These are phyloP conservation scores for Sindora glabra DNA, from an alignment of 306 rosid genomes.

Conservation along the genomic window DNA sequence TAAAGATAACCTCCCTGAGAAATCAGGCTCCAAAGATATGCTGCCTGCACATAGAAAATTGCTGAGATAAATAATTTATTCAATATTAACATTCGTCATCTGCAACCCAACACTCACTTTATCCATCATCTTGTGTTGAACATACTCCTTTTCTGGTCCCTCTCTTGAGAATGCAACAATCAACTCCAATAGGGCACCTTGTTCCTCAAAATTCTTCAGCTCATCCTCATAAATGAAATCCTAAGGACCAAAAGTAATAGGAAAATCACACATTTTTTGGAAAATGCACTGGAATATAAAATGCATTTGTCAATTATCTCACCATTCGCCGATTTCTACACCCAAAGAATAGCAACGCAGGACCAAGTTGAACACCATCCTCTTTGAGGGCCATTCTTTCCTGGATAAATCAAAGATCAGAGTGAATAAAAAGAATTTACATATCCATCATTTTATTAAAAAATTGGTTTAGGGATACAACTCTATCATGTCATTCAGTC, in stretches of 20 bases:
- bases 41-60: conserved; percentile 48
- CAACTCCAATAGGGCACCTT: conserved; percentile 62
- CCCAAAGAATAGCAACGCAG: conserved; percentile 85
- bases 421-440: neutral
- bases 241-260: conserved; percentile 34
- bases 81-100: neutral
- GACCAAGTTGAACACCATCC: conserved; percentile 67
- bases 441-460: conserved; percentile 1
- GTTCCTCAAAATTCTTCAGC: conserved; percentile 62
- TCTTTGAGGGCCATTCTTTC: conserved; percentile 76
- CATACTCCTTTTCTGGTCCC: conserved; percentile 79
- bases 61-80: conserved; percentile 12
- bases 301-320: conserved; percentile 9
- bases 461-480: neutral
- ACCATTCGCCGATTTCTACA: conserved; percentile 93
- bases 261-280: conserved; percentile 11
- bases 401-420: conserved; percentile 39
- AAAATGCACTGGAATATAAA: neutral
- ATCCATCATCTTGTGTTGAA: conserved; percentile 78
- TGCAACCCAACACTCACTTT: conserved; percentile 37
- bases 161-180: conserved; percentile 84
- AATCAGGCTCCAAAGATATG: conserved; percentile 53
- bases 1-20: conserved; percentile 78
- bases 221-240: conserved; percentile 92
- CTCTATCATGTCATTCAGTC: neutral